Conservation (phyloP, 768 basidiomycete genomes). For the Glaciozyma antarctica region DNA sequence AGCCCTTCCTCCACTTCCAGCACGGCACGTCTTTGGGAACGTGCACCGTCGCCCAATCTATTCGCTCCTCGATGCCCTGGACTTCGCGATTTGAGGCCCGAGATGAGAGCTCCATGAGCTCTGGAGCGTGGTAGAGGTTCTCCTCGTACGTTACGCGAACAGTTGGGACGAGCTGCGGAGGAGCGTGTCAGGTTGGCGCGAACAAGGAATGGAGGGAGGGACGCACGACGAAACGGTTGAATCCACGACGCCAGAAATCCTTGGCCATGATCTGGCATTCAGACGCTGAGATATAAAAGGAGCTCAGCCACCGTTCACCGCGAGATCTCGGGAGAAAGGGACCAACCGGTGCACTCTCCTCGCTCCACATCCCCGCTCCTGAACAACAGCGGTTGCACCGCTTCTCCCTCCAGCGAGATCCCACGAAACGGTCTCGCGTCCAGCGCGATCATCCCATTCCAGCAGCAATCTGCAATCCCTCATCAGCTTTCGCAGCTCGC, state of each 20-base stretch:
- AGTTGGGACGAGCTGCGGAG: not conserved
- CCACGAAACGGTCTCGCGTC: not conserved
- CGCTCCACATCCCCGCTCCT: not conserved
- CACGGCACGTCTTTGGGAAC: not conserved
- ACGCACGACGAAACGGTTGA: not conserved
- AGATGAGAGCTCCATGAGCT: not conserved
- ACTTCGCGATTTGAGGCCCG: not conserved
- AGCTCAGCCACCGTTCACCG: not conserved
- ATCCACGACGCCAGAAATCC: not conserved
- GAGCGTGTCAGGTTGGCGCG: not conserved
- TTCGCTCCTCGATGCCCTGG: not conserved
- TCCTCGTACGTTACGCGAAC: not conserved
- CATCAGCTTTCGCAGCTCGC: not conserved
- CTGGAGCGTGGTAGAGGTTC: not conserved
- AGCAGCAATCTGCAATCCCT: not conserved
- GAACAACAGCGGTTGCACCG: not conserved
- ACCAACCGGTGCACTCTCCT: not conserved
- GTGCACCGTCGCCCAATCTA: not conserved
- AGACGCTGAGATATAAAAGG: not conserved
- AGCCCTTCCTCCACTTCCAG: not conserved
- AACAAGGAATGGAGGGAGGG: not conserved
- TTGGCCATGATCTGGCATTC: not conserved
- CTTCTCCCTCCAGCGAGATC: not conserved
- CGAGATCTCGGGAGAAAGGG: not conserved
- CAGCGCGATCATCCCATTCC: not conserved